phyloP scores from a whole-genome alignment of 805 yeast genomes.

The Yamadazyma olivae region DNA sequence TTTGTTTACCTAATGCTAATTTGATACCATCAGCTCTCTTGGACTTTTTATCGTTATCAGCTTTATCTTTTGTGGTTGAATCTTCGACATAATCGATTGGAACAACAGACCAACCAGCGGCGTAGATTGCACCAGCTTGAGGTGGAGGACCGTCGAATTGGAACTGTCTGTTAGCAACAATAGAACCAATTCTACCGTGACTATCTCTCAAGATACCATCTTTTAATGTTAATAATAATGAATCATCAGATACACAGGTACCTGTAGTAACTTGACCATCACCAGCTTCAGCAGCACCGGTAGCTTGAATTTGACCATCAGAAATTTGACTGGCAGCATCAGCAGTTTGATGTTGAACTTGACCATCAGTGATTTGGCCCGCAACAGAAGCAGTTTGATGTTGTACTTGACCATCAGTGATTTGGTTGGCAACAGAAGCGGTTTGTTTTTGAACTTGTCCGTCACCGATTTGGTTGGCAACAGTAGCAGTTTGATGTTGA shows the following conservation, averaged over 20 bases:
- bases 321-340: constrained; percentile 20
- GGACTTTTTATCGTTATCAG: constrained; percentile 7
- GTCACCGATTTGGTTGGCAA: constrained; percentile 29
- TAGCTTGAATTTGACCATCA: constrained; percentile 33
- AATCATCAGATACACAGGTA: constrained; percentile 10
- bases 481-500: constrained; percentile 38
- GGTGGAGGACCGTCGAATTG: constrained; percentile 82
- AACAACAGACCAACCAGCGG: constrained; percentile 58
- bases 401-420: constrained; percentile 35
- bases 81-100: constrained; percentile 14
- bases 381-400: constrained; percentile 18
- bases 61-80: constrained; percentile 7
- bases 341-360: constrained; percentile 23
- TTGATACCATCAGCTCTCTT: constrained; percentile 18
- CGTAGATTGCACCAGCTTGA: constrained; percentile 70
- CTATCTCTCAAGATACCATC: constrained; percentile 29
- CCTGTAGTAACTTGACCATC: constrained; percentile 31
- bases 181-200: constrained; percentile 42
- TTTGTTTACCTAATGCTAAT: constrained; percentile 60
- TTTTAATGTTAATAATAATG: constrained; percentile 19
- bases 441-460: constrained; percentile 47
- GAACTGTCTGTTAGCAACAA: constrained; percentile 62
- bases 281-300: constrained; percentile 30
- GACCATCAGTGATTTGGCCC: constrained; percentile 29
- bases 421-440: constrained; percentile 27